phyloP scores from a whole-genome alignment of 352 stramenopile species.

The Vaucheria bursata region DNA sequence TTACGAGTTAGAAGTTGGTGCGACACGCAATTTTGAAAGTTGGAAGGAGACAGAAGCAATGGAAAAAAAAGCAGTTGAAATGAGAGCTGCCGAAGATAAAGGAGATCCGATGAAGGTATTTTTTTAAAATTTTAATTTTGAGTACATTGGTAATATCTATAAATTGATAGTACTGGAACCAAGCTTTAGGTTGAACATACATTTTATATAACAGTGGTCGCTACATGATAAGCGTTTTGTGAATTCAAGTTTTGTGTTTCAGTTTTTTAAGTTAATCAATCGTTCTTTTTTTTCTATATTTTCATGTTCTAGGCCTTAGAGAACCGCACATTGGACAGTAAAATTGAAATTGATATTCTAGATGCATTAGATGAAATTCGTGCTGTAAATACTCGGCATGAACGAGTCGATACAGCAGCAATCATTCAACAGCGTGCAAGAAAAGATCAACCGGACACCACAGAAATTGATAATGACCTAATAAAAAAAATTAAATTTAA shows the following conservation, averaged over 20 bases:
- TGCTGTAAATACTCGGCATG: conserved; percentile 87
- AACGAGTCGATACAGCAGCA: conserved; percentile 60
- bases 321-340: conserved; percentile 93
- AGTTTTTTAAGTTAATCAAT: no score
- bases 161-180: no score
- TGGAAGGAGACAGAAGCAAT: conserved; percentile 71
- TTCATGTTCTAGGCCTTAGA: conserved; percentile 94
- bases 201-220: no score
- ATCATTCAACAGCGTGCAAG: conserved; percentile 6
- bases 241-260: no score
- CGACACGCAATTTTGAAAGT: conserved; percentile 91
- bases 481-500: conserved; percentile 37
- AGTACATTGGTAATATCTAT: no score
- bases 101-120: conserved; percentile 60
- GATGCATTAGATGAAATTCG: conserved; percentile 97
- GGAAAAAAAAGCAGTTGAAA: conserved; percentile 44
- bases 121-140: no score
- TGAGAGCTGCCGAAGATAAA: conserved; percentile 81
- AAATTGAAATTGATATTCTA: conserved; percentile 97
- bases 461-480: conserved; percentile 26
- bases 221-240: no score
- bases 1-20: conserved; percentile 92
- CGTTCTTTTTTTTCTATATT: no score
- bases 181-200: no score
- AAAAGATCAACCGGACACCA: neutral